Base-by-base conservation (phyloP, 768 basidiomycete genomes). In the Pulveroboletus sp. region DNA sequence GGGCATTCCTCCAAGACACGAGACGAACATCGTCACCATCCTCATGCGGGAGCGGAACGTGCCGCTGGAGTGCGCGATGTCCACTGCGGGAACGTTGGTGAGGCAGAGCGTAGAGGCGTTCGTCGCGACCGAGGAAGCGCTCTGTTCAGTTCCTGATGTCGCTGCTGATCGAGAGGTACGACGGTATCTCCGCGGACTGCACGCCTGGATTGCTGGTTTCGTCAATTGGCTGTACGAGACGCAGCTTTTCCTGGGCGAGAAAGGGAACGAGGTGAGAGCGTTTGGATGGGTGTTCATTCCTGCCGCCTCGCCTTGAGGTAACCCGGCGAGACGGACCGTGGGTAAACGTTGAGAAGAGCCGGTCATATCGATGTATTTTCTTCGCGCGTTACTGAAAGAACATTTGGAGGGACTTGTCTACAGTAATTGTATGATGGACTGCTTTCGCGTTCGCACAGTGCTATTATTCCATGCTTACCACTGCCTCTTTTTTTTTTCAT, bases 141-240 rank as follows among this genome's bases (percentile, higher is more conserved):
- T 70, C 13, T 48, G 56, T 6, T 54, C 55, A 9, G 46, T 55
- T 4, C 43, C 57, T 10, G 56, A 52, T 1, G 43, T 54, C 21
- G 46, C 53, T 31, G 41, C 44, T 35, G 50, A 65, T 46, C 54
- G 39, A 42, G 69, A 73, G 44, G 61, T 65, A 26, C 58, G 56
- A 18, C 63, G 56, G 5, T 82, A 79, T 55, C 64, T 79, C 27
- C 74, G 67, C n/a, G 76, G 76, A 7, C 61, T 84, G 27, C 75
- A 76, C 32, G 78, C 83, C 51, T 79, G 74, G 53, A 72, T 85
- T 35, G 70, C 75, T 3, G 83, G 83, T 8, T 71, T 69, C n/a
- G 57, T 80, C n/a, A 76, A 84, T 56, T 84, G 83, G 83, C 51
- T 74, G 32, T 86, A 84, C 56, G 81, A 84, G 64, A 82, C 78